phyloP scores from a whole-genome alignment of 2,329 filamentous ascomycete species.

The Pezicula neosporulosa region DNA sequence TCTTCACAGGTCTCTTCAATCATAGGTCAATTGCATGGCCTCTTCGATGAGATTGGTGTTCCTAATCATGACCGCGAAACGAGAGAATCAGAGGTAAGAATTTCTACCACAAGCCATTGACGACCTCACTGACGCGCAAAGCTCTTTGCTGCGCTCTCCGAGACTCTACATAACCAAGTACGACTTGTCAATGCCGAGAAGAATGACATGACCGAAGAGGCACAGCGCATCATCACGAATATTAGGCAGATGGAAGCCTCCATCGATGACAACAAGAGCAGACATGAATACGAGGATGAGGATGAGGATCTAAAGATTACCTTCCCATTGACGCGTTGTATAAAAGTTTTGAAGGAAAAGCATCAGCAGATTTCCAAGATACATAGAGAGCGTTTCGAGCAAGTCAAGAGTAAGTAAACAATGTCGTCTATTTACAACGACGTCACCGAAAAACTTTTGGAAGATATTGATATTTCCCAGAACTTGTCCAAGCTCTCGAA shows the following conservation, averaged over 20 bases:
- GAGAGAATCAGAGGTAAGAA: slow-evolving; percentile 79
- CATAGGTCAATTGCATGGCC: slow-evolving; percentile 85
- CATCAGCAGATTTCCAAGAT: slow-evolving; percentile 74
- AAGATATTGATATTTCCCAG: slow-evolving; percentile 40
- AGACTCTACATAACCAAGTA: slow-evolving; percentile 87
- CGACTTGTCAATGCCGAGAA: slow-evolving; percentile 83
- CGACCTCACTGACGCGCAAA: slow-evolving; percentile 35
- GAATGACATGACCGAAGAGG: slow-evolving; percentile 46
- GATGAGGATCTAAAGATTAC: slow-evolving; percentile 72
- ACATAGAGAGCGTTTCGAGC: slow-evolving; percentile 89
- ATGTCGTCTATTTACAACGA: not conserved
- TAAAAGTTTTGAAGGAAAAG: slow-evolving; percentile 81
- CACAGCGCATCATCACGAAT: slow-evolving; percentile 22
- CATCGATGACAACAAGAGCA: slow-evolving; percentile 70
- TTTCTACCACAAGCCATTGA: not conserved
- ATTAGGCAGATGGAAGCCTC: slow-evolving; percentile 95
- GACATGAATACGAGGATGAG: slow-evolving; percentile 61
- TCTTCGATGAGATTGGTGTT: slow-evolving; percentile 98
- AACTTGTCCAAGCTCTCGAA: slow-evolving; percentile 88
- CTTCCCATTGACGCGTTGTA: slow-evolving; percentile 76
- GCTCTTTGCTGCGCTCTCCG: slow-evolving; percentile 89
- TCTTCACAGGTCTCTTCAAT: slow-evolving; percentile 94
- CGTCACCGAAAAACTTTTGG: not conserved
- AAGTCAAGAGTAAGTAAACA: slow-evolving; percentile 76
- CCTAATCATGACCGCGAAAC: slow-evolving; percentile 86